phyloP scores from a whole-genome alignment of 2,329 filamentous ascomycete genomes.

The Fusarium sp. region DNA sequence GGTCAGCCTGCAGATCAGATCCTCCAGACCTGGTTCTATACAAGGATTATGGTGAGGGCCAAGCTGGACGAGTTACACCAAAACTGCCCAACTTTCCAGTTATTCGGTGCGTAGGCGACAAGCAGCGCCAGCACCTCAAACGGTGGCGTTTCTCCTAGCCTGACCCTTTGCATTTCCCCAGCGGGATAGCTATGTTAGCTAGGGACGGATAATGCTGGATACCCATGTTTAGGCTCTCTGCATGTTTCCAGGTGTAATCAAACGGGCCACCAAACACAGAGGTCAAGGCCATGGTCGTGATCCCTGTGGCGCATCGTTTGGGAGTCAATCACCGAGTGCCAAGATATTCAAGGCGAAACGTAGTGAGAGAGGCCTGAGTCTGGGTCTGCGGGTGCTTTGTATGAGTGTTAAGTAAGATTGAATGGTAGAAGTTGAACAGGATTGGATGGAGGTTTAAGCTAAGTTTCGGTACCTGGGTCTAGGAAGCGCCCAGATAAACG shows the following conservation, averaged over 20 bases:
- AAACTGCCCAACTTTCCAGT: not conserved
- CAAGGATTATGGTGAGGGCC: conserved; percentile 1
- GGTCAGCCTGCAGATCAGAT: conserved; percentile 16
- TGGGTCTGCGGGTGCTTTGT: not conserved
- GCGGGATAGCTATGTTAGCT: not conserved
- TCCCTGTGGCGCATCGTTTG: conserved; percentile 28
- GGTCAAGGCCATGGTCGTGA: conserved; percentile 7
- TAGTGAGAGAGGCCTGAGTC: not conserved
- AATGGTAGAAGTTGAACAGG: not conserved
- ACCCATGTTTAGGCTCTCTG: not conserved
- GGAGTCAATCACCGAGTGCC: conserved; percentile 11
- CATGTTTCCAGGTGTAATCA: conserved; percentile 10
- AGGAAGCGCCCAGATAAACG: conserved; percentile 12
- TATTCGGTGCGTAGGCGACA: conserved; percentile 14
- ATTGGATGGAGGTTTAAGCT: conserved; percentile 1
- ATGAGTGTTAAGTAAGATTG: conserved; percentile 15
- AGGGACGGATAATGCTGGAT: not conserved
- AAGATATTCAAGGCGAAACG: conserved; percentile 33
- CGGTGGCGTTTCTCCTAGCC: conserved; percentile 32
- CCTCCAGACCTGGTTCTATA: not conserved
- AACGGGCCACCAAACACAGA: conserved; percentile 16
- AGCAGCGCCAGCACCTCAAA: conserved; percentile 29
- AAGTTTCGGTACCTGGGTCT: conserved; percentile 23
- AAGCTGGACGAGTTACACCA: conserved; percentile 26
- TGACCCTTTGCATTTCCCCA: conserved; percentile 19